Evolutionary conservation across 2,329 filamentous ascomycete species (phyloP).

Genomic region (Trichoderma atrobrunneum): DNA sequence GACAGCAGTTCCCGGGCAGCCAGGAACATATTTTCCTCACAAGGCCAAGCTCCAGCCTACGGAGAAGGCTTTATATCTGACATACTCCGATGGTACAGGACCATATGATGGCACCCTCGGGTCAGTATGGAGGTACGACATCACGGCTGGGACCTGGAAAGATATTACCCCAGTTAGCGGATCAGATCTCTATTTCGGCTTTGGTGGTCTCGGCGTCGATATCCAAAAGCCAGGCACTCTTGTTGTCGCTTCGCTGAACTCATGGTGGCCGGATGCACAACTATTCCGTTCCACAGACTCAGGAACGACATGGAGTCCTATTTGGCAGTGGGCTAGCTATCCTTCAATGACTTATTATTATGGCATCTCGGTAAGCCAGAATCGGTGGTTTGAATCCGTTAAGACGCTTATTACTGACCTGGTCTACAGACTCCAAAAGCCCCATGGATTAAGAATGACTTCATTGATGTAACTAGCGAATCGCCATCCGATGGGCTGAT

Average conservation of each 20-base stretch:
- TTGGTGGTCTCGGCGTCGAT: constrained; percentile 4
- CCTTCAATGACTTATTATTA: constrained; percentile 9
- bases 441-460: constrained; percentile 13
- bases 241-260: constrained; percentile 8
- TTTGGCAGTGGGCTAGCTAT: constrained; percentile 10
- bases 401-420: background rate
- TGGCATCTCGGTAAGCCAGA: constrained; percentile 8
- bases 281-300: constrained; percentile 4
- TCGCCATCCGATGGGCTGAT: background rate
- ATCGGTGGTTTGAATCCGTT: no score
- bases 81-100: constrained; percentile 4
- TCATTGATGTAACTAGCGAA: constrained; percentile 7
- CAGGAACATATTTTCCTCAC: constrained; percentile 11
- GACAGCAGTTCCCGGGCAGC: constrained; percentile 1
- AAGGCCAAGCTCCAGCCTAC: constrained; percentile 10
- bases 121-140: constrained; percentile 4
- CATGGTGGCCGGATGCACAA: constrained; percentile 14
- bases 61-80: constrained; percentile 7
- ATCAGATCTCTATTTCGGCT: constrained; percentile 9
- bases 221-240: background rate
- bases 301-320: background rate
- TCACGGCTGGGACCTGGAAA: constrained; percentile 4
- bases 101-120: constrained; percentile 9
- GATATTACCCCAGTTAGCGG: constrained; percentile 1
- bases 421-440: background rate